Base-by-base conservation (phyloP, 1,284 basidiomycete genomes). In the Wolfiporia cocos region DNA sequence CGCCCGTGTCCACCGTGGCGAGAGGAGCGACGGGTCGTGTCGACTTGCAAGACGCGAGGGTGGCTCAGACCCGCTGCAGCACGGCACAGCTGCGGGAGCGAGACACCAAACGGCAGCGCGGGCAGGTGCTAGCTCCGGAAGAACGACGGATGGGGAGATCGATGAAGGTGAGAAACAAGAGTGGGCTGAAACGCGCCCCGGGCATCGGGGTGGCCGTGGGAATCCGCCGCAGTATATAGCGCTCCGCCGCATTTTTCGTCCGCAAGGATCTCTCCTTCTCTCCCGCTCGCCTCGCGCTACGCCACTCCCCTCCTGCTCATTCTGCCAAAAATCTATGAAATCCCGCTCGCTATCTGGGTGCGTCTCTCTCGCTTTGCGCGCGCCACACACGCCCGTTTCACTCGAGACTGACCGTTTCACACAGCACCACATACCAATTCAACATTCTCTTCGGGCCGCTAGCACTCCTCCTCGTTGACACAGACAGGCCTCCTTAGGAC, bases 401-500 rank as follows among this genome's bases (percentile, higher is more conserved):
- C n/a, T n/a, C n/a, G n/a, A 49, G 44, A 47, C 49, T 22, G 31
- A 18, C 23, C 39, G 10, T 23, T 28, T 28, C 28, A 18, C 19
- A 15, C 35, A 66, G 66, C 59, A 69, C 62, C 66, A 65, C 67
- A 60, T 70, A 71, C 45, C 55, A 49, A 60, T 71, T 70, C 60
- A 68, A 64, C 63, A 71, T 78, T 73, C 72, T 72, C 68, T 74
- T 80, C 64, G 71, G 68, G 60, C 82, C 80, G 53, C 73, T 77
- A 69, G 73, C 64, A 49, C 70, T 68, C 67, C 62, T 68, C 60
- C 70, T 79, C 53, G 65, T 81, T 59, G 78, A 78, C 74, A 77
- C 74, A 48, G 83, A 88, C 72, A 70, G 80, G 51, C 85, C 85
- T 59, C 85, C 86, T 76, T 87, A 81, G 74, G 63, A 60, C 62